Percentiles rank a stretch among this genome's conserved stretches.
phyloP scores from a whole-genome alignment of 108 stramenopile species.

The Seminavis robusta region DNA sequence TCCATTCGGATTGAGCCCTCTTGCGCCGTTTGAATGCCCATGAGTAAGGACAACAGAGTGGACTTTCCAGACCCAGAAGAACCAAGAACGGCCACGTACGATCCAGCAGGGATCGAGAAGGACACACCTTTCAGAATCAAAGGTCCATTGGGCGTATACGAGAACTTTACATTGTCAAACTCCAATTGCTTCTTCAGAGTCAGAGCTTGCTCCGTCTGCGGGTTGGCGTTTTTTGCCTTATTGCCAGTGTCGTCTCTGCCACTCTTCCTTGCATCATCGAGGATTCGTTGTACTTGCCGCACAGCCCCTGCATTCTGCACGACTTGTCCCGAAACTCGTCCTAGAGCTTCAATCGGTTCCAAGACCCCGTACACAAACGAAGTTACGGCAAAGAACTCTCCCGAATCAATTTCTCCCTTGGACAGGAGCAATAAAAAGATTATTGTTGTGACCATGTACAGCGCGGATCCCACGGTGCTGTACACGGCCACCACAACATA shows the following conservation, averaged over 20 bases:
- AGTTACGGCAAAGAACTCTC: neutral
- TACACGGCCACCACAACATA: neutral
- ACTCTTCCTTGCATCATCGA: slow-evolving; percentile 1
- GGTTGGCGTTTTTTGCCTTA: too few relatives aligned
- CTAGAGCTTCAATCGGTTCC: neutral
- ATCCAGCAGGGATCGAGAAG: neutral
- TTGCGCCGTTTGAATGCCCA: neutral
- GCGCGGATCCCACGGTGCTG: neutral
- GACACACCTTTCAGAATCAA: slow-evolving; percentile 4
- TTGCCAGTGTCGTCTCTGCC: neutral
- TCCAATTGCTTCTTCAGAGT: neutral
- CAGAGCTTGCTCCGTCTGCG: too few relatives aligned
- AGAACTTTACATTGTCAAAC: slow-evolving; percentile 7
- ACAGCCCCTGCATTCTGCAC: neutral
- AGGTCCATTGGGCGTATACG: slow-evolving; percentile 1
- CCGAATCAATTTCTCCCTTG: neutral
- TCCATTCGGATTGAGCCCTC: neutral
- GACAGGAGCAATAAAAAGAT: neutral
- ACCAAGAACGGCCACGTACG: slow-evolving; percentile 4
- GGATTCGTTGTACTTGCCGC: neutral
- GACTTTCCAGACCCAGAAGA: slow-evolving; percentile 6
- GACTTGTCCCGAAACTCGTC: neutral
- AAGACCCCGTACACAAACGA: neutral
- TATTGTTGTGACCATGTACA: neutral
- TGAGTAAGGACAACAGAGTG: neutral